Evolutionary conservation across 345 rosid genomes (phyloP).

Genomic region (Lepidium africanum): DNA sequence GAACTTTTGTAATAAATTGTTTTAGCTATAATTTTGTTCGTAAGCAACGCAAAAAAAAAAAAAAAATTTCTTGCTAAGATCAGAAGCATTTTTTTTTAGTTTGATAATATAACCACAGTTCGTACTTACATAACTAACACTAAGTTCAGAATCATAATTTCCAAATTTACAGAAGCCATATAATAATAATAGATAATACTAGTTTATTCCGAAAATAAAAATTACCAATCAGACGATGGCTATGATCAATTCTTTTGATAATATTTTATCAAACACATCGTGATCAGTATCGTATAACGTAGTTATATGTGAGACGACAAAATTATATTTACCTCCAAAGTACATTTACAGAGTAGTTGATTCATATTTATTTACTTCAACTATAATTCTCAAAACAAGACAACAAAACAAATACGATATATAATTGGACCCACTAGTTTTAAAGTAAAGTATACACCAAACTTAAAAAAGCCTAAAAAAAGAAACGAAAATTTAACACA

Average conservation of each 20-base stretch:
- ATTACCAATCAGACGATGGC: background rate
- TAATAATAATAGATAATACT: background rate
- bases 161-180: background rate
- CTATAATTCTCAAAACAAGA: background rate
- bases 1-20: too few species aligned
- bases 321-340: background rate
- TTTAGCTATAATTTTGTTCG: too few species aligned
- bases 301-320: conserved; percentile 18
- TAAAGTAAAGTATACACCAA: background rate
- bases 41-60: too few species aligned
- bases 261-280: background rate
- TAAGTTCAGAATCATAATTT: background rate
- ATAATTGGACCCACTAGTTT: conserved; percentile 7
- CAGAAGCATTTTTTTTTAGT: too few species aligned
- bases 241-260: background rate
- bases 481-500: background rate
- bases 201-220: background rate
- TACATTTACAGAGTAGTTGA: background rate
- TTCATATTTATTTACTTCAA: background rate
- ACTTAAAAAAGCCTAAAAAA: background rate
- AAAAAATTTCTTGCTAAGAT: too few species aligned
- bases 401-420: background rate
- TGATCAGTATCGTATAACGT: background rate
- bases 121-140: background rate
- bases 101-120: background rate